Evolutionary conservation across 2,329 filamentous ascomycete species (phyloP).

Genomic region (Nigrospora oryzae): DNA sequence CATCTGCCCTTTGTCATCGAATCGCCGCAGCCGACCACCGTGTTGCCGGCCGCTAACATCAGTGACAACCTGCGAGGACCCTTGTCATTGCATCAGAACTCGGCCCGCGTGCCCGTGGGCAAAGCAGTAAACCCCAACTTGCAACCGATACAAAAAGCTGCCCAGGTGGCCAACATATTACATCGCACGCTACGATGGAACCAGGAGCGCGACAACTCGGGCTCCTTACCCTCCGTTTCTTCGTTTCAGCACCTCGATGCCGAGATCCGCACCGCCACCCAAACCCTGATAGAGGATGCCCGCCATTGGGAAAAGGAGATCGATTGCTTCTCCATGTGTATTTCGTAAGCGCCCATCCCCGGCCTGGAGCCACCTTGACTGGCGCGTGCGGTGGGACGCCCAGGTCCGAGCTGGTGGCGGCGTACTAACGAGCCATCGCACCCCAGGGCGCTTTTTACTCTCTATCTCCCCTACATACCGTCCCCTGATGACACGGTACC

Average conservation of each 20-base stretch:
- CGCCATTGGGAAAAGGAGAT: slow-evolving; percentile 2
- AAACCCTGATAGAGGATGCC: not conserved
- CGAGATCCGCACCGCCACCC: not conserved
- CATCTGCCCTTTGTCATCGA: not conserved
- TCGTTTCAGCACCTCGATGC: not conserved
- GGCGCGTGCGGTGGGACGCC: no score
- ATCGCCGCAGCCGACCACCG: not conserved
- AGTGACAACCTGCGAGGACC: not conserved
- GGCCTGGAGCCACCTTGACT: not conserved
- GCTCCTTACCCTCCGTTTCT: not conserved
- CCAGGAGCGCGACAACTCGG: not conserved
- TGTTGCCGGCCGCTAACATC: not conserved
- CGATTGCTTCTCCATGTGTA: slow-evolving; percentile 2
- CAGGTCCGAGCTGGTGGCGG: no score
- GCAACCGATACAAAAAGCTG: not conserved
- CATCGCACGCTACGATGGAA: slow-evolving; percentile 1
- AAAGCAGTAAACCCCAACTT: not conserved
- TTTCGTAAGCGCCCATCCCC: not conserved
- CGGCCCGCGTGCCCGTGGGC: not conserved
- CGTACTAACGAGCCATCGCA: not conserved
- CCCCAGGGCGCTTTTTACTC: not conserved
- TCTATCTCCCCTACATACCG: not conserved
- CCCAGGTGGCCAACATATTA: slow-evolving; percentile 1
- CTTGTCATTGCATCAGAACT: not conserved
- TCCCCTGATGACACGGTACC: not conserved